Evolutionary conservation across 805 yeast species (phyloP).

Genomic region (Pichia californica): DNA sequence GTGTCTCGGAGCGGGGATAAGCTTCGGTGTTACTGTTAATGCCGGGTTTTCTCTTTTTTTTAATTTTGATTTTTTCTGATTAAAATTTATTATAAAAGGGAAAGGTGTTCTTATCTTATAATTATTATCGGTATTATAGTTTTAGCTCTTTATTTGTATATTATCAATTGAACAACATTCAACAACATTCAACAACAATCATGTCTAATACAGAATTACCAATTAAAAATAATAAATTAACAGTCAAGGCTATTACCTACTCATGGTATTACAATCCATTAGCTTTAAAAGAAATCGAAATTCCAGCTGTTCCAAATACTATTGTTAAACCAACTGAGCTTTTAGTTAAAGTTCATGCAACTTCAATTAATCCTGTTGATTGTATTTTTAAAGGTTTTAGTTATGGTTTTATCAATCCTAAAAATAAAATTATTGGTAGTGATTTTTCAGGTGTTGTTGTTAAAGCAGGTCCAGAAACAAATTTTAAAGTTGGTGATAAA

Average conservation of each 20-base stretch:
- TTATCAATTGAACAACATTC: too few species aligned
- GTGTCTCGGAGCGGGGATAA: too few species aligned
- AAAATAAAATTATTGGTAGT: constrained; percentile 16
- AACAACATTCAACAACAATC: too few species aligned
- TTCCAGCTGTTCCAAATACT: constrained; percentile 4
- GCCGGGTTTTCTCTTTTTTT: too few species aligned
- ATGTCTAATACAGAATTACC: constrained; percentile 1
- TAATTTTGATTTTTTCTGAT: too few species aligned
- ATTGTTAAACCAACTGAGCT: constrained; percentile 14
- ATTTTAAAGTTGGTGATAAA: constrained; percentile 17
- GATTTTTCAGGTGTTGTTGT: constrained; percentile 23
- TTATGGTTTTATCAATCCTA: constrained; percentile 8
- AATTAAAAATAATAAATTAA: constrained; percentile 7
- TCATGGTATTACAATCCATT: constrained; percentile 11
- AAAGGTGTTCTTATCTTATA: too few species aligned
- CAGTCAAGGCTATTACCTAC: constrained; percentile 15
- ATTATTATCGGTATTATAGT: too few species aligned
- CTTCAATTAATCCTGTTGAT: constrained; percentile 22
- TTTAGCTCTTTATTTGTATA: too few species aligned
- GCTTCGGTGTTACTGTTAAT: too few species aligned
- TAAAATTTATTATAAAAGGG: too few species aligned
- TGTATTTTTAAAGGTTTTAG: constrained; percentile 9
- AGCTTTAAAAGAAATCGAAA: constrained; percentile 6
- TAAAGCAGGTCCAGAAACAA: constrained; percentile 16
- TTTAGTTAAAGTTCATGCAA: constrained; percentile 16